Evolutionary conservation across 129 eudicot genomes (phyloP).

Genomic region (Cynara cardunculus): DNA sequence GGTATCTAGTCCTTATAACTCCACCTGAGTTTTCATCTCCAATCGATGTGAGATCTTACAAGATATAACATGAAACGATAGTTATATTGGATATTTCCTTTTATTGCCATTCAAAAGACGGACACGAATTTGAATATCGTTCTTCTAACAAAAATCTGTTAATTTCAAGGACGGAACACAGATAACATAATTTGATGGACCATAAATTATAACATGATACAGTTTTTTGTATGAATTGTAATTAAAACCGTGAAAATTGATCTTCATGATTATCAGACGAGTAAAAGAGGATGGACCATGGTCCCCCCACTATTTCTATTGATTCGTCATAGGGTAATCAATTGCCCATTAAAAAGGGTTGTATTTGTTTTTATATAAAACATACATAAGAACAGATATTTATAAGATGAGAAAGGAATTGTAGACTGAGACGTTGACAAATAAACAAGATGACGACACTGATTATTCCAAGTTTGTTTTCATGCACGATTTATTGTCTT

Average conservation of each 20-base stretch:
- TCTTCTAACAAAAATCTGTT: not conserved
- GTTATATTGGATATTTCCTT: too few relatives aligned
- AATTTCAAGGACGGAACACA: not conserved
- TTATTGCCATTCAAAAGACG: not conserved
- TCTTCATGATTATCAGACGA: not conserved
- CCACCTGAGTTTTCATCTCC: too few relatives aligned
- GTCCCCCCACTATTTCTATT: constrained; percentile 39
- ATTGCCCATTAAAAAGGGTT: not conserved
- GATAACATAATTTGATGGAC: too few relatives aligned
- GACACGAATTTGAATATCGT: too few relatives aligned
- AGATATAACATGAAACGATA: too few relatives aligned
- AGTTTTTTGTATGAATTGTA: too few relatives aligned
- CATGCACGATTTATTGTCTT: not conserved
- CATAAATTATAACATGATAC: not conserved
- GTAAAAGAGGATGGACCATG: not conserved
- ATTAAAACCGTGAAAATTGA: not conserved
- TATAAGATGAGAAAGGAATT: not conserved
- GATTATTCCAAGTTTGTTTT: not conserved
- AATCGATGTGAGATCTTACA: too few relatives aligned
- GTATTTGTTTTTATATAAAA: not conserved
- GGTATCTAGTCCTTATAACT: too few relatives aligned
- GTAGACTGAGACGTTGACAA: constrained; percentile 12
- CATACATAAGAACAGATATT: not conserved
- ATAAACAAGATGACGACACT: constrained; percentile 15
- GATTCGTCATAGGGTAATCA: constrained; percentile 57